Base-by-base conservation (phyloP, 2,329 filamentous ascomycete species). In the Alternaria ventricosa region DNA sequence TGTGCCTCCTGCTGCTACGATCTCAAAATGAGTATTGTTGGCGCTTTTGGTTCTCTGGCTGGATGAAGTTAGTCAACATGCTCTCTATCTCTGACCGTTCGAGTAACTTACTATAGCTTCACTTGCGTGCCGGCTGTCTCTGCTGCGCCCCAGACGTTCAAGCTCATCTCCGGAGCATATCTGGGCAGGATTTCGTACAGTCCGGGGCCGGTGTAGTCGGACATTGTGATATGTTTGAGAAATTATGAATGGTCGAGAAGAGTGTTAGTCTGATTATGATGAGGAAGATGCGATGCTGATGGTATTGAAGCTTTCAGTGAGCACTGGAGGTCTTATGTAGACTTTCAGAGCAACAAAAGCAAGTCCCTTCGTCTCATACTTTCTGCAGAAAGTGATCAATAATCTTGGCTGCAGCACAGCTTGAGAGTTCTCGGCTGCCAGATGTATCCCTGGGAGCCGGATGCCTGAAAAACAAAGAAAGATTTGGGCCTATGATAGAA, bases 191-290 rank as follows among this genome's bases (percentile, higher is more conserved):
- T 53, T 22, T 41, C 36, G 27, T 61, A 61, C 15, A 46, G 6
- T 15, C 59, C 59, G 6, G 59, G 53, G 13, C 53, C 59, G n/a
- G 33, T 50, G 27, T 57, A 61, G 33, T 57, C 45, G 20, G 58
- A 61, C 58, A 57, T 61, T 5, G 4, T 45, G 25, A 22, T 18
- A 18, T 6, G 8, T 3, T 41, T 22, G 15, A 8, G 23, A 9
- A 20, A 18, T 6, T 13, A 25, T 13, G 18, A 3, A 20, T 30
- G n/a, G 11, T 2, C 18, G 6, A 50, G 15, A 5, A 12, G 23
- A 5, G n/a, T 33, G 23, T 8, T 30, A 7, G n/a, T 9, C 9
- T 33, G 27, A 3, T 33, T 22, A 8, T 18, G 27, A 27, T 22
- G 27, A 9, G n/a, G 6, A 33, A 51, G 27, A 22, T 13, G 18